Evolutionary conservation across 768 basidiomycete genomes (phyloP).

Genomic region (Lyophyllum shimeji): DNA sequence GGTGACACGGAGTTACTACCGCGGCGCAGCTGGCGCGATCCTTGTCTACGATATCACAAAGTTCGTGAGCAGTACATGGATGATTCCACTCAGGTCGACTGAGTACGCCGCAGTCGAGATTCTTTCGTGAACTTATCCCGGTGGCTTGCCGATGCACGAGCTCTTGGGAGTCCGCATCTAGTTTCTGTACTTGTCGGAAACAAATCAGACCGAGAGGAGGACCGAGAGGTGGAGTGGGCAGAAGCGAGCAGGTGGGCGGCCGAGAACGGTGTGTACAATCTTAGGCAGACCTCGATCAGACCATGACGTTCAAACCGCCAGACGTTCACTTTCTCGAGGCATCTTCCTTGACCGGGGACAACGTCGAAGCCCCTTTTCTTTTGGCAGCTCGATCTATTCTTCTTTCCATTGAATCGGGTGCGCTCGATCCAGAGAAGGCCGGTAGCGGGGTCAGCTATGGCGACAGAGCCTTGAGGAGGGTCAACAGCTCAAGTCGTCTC

Average conservation of each 20-base stretch:
- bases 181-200: constrained; percentile 92
- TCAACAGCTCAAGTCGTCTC: constrained; percentile 86
- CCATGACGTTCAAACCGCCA: constrained; percentile 29
- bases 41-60: constrained; percentile 94
- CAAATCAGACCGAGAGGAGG: constrained; percentile 93
- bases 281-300: neutral
- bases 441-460: constrained; percentile 97
- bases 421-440: constrained; percentile 89
- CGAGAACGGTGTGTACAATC: constrained; percentile 70
- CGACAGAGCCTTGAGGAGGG: constrained; percentile 86
- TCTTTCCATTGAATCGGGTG: constrained; percentile 86
- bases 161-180: constrained; percentile 88
- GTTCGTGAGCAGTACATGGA: constrained; percentile 35
- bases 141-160: constrained; percentile 93
- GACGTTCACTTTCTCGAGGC: constrained; percentile 93
- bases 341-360: constrained; percentile 90
- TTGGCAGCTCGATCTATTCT: constrained; percentile 86
- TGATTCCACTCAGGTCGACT: constrained; percentile 9
- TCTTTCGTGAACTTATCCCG: constrained; percentile 81
- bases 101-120: constrained; percentile 59
- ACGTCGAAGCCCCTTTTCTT: constrained; percentile 92
- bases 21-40: constrained; percentile 89
- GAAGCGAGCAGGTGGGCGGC: constrained; percentile 97
- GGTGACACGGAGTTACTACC: constrained; percentile 94
- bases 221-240: constrained; percentile 91